Percentiles rank a stretch among this genome's conserved stretches.
Evolutionary conservation across 73 alveolate genomes (phyloP).

Genomic region (Tetrahymena thermophila): DNA sequence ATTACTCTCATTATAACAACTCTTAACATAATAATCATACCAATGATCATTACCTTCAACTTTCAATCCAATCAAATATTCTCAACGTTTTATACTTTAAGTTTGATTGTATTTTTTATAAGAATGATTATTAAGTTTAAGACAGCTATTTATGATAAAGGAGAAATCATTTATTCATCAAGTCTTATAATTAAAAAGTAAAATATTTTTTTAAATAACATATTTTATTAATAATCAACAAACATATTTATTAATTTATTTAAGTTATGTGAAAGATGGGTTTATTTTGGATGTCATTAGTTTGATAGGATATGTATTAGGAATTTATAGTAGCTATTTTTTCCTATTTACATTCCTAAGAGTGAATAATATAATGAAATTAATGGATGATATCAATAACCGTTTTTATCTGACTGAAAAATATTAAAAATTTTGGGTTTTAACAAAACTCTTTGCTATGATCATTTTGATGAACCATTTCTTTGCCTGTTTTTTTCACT

Average conservation of each 20-base stretch:
- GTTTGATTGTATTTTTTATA: not conserved
- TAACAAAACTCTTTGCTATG: not conserved
- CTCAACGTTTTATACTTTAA: not conserved
- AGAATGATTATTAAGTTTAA: not conserved
- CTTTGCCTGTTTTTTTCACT: not conserved
- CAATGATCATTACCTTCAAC: not conserved
- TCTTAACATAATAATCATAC: not conserved
- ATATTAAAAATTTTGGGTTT: not conserved
- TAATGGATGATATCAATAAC: not conserved
- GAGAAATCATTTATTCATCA: not conserved
- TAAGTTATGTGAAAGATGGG: not conserved
- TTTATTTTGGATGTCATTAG: not conserved
- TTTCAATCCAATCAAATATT: not conserved
- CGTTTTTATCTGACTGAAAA: not conserved
- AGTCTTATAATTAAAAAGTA: not conserved
- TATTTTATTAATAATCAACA: not conserved
- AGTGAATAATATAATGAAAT: not conserved
- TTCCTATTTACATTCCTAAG: not conserved
- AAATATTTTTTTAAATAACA: not conserved
- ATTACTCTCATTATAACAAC: not conserved
- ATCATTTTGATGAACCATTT: not conserved
- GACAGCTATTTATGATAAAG: not conserved
- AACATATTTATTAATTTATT: not conserved
- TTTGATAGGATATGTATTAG: not conserved
- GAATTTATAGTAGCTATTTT: not conserved